Conservation (phyloP, 2,329 filamentous ascomycete species). For the Trichoderma brevicompactum region DNA sequence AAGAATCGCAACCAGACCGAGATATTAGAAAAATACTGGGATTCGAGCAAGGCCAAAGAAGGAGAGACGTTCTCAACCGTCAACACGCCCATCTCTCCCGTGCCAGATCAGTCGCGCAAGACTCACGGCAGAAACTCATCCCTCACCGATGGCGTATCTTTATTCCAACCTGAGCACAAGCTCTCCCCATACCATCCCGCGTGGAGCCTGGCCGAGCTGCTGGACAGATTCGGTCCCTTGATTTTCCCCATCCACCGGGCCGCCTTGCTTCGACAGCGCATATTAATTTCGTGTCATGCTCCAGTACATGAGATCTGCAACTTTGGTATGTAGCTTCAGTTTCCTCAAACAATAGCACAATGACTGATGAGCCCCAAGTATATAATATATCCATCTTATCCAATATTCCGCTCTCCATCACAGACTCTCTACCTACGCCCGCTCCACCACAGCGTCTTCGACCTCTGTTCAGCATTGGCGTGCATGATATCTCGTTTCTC, state of each 20-base stretch:
- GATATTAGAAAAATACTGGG: slow-evolving; percentile 81
- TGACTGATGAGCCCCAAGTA: slow-evolving; percentile 58
- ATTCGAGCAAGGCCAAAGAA: slow-evolving; percentile 50
- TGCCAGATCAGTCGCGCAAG: slow-evolving; percentile 39
- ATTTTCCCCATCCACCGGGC: slow-evolving; percentile 91
- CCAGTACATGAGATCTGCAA: slow-evolving; percentile 87
- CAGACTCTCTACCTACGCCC: slow-evolving; percentile 67
- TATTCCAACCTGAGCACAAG: slow-evolving; percentile 64
- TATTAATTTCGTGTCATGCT: slow-evolving; percentile 82
- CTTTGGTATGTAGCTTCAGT: slow-evolving; percentile 65
- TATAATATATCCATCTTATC: slow-evolving; percentile 94
- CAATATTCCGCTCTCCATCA: slow-evolving; percentile 77
- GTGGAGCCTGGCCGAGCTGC: slow-evolving; percentile 74
- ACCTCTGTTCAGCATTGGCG: slow-evolving; percentile 89
- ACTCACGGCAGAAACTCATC: slow-evolving; percentile 62
- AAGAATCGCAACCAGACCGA: slow-evolving; percentile 65
- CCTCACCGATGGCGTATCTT: slow-evolving; percentile 63
- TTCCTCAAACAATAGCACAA: slow-evolving; percentile 13
- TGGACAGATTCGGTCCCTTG: slow-evolving; percentile 86
- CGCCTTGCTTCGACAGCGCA: slow-evolving; percentile 82
- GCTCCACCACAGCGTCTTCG: slow-evolving; percentile 68
- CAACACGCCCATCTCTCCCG: slow-evolving; percentile 44
- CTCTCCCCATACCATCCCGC: slow-evolving; percentile 84
- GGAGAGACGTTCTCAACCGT: slow-evolving; percentile 42
- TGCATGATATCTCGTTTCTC: slow-evolving; percentile 87